Evolutionary conservation across 148 eudicot genomes (phyloP).

Genomic region (Pharnaceum exiguum): DNA sequence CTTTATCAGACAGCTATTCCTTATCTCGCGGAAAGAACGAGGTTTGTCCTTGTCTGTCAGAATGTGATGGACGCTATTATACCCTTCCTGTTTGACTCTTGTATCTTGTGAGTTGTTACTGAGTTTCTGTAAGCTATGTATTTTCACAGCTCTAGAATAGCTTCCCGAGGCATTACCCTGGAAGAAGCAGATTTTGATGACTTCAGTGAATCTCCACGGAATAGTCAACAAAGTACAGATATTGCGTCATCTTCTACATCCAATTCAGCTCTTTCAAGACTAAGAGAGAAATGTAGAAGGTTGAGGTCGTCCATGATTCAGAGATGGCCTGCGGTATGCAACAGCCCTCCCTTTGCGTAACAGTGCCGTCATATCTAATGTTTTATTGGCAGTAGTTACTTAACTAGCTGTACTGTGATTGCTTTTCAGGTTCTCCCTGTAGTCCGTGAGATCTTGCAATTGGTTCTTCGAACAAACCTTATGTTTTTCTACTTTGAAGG

Average conservation of each 20-base stretch:
- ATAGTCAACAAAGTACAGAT: constrained; percentile 32
- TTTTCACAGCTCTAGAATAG: constrained; percentile 82
- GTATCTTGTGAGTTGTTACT: background rate
- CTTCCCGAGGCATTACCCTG: constrained; percentile 77
- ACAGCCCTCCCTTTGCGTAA: background rate
- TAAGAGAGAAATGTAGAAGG: constrained; percentile 48
- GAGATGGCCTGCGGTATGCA: constrained; percentile 84
- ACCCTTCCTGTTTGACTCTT: background rate
- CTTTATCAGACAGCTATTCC: constrained; percentile 93
- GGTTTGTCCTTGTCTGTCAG: constrained; percentile 31
- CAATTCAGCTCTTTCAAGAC: constrained; percentile 42
- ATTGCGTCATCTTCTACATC: constrained; percentile 38
- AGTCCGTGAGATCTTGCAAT: constrained; percentile 68
- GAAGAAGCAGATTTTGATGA: constrained; percentile 60
- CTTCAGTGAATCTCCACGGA: constrained; percentile 22
- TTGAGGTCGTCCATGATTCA: constrained; percentile 47
- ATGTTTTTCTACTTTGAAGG: constrained; percentile 99
- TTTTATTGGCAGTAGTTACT: no score
- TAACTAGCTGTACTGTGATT: no score
- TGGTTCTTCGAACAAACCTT: constrained; percentile 82
- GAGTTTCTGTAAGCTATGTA: constrained; percentile 6
- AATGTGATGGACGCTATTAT: background rate
- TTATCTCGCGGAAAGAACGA: constrained; percentile 87
- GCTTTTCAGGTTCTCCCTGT: constrained; percentile 77
- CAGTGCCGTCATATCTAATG: background rate